Evolutionary conservation across 148 eudicot species (phyloP).

Genomic region (Fallopia convolvulus): DNA sequence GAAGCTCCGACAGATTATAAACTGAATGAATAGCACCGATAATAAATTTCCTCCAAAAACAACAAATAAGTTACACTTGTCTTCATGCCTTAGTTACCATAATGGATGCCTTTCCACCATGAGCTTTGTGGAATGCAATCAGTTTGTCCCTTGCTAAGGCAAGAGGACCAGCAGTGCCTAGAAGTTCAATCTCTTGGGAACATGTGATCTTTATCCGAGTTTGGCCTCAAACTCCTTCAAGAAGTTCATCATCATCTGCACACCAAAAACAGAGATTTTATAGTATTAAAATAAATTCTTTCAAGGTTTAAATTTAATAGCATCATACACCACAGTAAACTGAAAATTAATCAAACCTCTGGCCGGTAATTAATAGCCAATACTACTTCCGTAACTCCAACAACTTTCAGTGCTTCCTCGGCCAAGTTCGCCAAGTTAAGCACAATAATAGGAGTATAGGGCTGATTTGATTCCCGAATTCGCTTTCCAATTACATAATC

Average conservation of each 20-base stretch:
- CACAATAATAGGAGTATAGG: conserved; percentile 82
- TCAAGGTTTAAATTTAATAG: background rate
- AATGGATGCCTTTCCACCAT: conserved; percentile 88
- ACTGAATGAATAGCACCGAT: no score
- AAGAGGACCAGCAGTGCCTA: conserved; percentile 94
- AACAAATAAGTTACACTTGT: no score
- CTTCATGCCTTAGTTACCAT: conserved; percentile 99
- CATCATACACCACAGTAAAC: background rate
- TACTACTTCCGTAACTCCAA: conserved; percentile 93
- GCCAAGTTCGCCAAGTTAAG: no score
- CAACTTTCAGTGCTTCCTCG: conserved; percentile 93
- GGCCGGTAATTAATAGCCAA: conserved; percentile 98
- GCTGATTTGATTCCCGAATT: conserved; percentile 78
- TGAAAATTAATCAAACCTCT: conserved; percentile 43
- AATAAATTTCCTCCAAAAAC: no score
- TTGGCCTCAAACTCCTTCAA: conserved; percentile 90
- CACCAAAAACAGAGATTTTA: conserved; percentile 7
- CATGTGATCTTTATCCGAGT: conserved; percentile 79
- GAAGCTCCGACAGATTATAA: no score
- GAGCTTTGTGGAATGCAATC: conserved; percentile 74
- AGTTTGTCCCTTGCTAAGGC: conserved; percentile 91
- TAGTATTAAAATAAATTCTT: background rate
- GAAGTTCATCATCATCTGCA: conserved; percentile 86
- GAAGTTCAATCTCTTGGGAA: conserved; percentile 93
- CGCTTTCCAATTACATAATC: conserved; percentile 87